Evolutionary conservation across 192 early-diverging fungal genomes (phyloP).

Genomic region (Geranomyces variabilis): DNA sequence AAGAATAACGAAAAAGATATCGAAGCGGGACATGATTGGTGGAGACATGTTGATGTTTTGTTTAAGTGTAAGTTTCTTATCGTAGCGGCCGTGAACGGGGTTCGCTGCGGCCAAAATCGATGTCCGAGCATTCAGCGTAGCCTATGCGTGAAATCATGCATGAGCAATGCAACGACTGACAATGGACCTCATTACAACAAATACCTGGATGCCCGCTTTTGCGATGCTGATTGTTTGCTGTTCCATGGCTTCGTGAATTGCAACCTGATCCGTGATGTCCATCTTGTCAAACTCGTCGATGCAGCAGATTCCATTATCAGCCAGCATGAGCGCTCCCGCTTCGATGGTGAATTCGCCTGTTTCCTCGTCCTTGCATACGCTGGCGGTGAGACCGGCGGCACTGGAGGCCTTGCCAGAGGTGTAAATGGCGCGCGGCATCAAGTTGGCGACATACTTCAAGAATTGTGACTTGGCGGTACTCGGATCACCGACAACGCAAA

Average conservation of each 20-base stretch:
- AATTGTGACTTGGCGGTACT: slow-evolving; percentile 95
- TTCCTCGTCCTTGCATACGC: slow-evolving; percentile 95
- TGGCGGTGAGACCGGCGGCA: slow-evolving; percentile 94
- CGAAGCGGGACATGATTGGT: slow-evolving; percentile 99
- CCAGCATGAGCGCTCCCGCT: slow-evolving; percentile 96
- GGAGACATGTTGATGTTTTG: slow-evolving; percentile 97
- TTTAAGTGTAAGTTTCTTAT: slow-evolving; percentile 89
- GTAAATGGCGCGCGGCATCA: slow-evolving; percentile 92
- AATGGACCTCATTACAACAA: too few species aligned
- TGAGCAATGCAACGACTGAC: too few species aligned
- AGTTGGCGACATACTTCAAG: slow-evolving; percentile 87
- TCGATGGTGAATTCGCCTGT: slow-evolving; percentile 98
- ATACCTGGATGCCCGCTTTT: slow-evolving; percentile 88
- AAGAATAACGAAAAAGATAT: slow-evolving; percentile 95
- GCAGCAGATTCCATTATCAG: slow-evolving; percentile 96
- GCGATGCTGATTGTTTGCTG: slow-evolving; percentile 98
- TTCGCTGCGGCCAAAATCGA: slow-evolving; percentile 97
- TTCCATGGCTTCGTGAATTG: slow-evolving; percentile 99
- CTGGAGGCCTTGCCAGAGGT: slow-evolving; percentile 95
- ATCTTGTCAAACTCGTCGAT: slow-evolving; percentile 99
- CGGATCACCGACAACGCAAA: slow-evolving; percentile 96
- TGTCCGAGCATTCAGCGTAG: slow-evolving; percentile 90
- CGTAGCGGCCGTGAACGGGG: slow-evolving; percentile 92
- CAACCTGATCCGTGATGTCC: slow-evolving; percentile 95
- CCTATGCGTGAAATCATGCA: slow-evolving; percentile 36